Evolutionary conservation across 202 grass and related monocot species (phyloP).

Genomic region (Sporobolus alterniflorus): DNA sequence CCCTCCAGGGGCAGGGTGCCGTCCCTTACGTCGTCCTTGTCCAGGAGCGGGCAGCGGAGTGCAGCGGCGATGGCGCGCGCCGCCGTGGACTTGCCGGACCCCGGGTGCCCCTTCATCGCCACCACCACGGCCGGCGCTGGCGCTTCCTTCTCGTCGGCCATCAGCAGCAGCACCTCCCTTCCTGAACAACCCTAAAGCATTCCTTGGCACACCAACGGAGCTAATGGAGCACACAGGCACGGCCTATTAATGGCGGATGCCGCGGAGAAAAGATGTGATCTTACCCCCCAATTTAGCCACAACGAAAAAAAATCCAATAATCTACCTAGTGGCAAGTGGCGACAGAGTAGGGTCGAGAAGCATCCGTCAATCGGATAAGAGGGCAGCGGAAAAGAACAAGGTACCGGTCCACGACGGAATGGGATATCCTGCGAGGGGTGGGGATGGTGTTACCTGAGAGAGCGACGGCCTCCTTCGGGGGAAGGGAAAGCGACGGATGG

Average conservation of each 20-base stretch:
- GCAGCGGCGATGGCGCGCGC: constrained; percentile 55
- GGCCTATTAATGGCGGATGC: constrained; percentile 11
- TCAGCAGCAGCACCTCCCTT: neutral
- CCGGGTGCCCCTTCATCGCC: constrained; percentile 91
- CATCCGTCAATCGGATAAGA: neutral
- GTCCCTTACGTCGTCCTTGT: constrained; percentile 94
- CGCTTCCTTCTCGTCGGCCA: constrained; percentile 25
- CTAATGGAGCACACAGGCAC: neutral
- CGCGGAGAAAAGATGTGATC: neutral
- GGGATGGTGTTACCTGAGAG: neutral
- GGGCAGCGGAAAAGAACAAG: neutral
- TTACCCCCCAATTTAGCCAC: neutral
- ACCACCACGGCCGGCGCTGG: constrained; percentile 46
- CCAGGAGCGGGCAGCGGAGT: constrained; percentile 69
- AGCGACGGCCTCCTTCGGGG: neutral
- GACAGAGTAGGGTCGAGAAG: neutral
- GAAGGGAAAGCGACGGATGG: no score
- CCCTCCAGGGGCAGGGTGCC: constrained; percentile 73
- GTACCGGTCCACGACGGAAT: neutral
- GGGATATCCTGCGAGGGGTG: neutral
- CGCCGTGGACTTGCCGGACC: constrained; percentile 87
- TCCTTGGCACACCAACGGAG: constrained; percentile 2
- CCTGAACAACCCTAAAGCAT: neutral
- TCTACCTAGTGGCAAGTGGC: neutral
- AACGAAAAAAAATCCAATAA: neutral